Evolutionary conservation across 1,284 basidiomycete genomes (phyloP), one percentile per base, ranked within the genome.

Genomic region (Heterobasidion parviporum): DNA sequence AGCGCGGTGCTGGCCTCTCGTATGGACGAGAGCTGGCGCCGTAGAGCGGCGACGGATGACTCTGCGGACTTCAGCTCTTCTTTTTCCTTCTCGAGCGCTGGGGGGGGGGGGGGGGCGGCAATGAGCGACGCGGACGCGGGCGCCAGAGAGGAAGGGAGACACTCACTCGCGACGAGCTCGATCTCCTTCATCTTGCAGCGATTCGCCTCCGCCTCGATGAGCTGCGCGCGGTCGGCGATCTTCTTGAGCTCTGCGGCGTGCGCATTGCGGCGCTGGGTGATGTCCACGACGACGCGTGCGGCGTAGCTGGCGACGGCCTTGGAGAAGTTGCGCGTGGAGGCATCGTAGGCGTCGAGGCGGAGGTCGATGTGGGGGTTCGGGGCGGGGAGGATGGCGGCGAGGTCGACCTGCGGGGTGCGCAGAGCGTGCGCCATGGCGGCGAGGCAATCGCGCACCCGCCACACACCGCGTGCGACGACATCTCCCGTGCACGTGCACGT

Each of bases 121-220:
- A 26, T 10, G 20, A 35, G 54, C 48, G 14, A 54, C 12, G 52
- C 10, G 10, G 15, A 43, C 32, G 45, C 14, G 15, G 15, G 16
- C 35, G 20, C n/a, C 32, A 16, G 12, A 33, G 9, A 15, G 10
- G 26, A 26, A 26, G 20, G 14, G 55, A 18, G 12, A 15, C 45
- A 72, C 81, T 43, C 64, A 88, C 87, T 78, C 55, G 80, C 76
- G 33, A 87, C 75, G 38, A 91, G 72, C 54, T 88, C 84, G 47
- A 90, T 84, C 69, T 90, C 88, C 62, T 75, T 78, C 34, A 86
- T 62, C 62, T 89, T 89, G 68, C 84, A 89, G 49, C 82, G 74
- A 57, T 80, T 84, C 3, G 77, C 88, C 68, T 91, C 87, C 0
- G 72, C 62, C 65, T 90, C 85, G 0, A 81, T 74, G 16, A 76